These are phyloP conservation scores for Oryza longistaminata DNA, from an alignment of 176 grass and related monocot genomes.

Conservation along the genomic window DNA sequence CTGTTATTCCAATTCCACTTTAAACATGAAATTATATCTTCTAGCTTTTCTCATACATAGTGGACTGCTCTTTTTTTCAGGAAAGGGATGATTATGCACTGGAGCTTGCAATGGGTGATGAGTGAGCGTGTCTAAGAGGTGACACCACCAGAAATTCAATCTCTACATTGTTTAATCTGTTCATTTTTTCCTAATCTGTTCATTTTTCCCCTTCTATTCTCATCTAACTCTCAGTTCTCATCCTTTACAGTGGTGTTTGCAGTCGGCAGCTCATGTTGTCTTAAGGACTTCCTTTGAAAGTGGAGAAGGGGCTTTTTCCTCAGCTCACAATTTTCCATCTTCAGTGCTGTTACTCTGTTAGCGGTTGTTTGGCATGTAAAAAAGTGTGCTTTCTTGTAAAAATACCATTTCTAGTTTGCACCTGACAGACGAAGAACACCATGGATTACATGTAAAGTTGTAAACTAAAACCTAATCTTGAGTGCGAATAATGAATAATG, in stretches of 20 bases:
- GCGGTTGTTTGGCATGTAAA: neutral
- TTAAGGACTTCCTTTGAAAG: neutral
- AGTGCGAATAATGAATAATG: neutral
- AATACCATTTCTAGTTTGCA: neutral
- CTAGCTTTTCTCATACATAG: constrained; percentile 16
- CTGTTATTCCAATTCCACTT: neutral
- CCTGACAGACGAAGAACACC: neutral
- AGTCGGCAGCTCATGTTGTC: neutral
- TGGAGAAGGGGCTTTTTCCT: neutral
- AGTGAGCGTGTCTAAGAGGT: constrained; percentile 51
- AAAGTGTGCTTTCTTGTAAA: constrained; percentile 2
- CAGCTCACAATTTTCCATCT: neutral
- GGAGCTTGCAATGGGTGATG: constrained; percentile 88
- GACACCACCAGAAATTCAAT: neutral
- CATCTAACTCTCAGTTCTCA: neutral
- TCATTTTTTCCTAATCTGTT: neutral
- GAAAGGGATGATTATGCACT: constrained; percentile 92
- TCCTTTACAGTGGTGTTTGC: neutral
- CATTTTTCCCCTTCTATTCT: neutral
- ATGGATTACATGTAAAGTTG: neutral
- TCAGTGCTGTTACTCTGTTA: neutral
- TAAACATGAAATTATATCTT: neutral
- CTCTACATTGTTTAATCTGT: neutral
- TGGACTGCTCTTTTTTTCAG: constrained; percentile 36
- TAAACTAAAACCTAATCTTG: neutral